Conservation (phyloP, 2,329 filamentous ascomycete genomes). For the Xylariaceae sp. region DNA sequence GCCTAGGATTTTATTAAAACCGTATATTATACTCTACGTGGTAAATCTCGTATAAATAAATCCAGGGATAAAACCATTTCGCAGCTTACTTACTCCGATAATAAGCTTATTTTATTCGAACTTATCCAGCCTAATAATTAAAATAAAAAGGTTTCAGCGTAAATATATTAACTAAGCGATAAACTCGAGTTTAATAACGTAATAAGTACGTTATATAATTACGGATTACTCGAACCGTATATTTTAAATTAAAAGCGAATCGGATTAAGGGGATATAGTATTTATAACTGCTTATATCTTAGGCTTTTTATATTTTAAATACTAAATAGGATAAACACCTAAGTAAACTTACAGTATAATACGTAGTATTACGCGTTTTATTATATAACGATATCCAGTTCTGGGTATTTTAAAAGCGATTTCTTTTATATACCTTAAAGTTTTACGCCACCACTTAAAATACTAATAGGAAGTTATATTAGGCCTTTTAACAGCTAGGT, state of each 20-base stretch:
- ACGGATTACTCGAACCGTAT: conserved; percentile 5
- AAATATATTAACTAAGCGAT: conserved; percentile 4
- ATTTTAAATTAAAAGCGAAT: conserved; percentile 1
- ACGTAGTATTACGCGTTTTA: conserved; percentile 2
- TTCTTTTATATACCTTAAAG: conserved; percentile 5
- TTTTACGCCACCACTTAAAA: neutral
- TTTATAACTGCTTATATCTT: conserved; percentile 7
- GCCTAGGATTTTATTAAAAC: conserved; percentile 5
- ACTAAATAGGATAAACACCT: neutral
- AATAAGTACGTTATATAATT: neutral
- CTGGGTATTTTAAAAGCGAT: conserved; percentile 2
- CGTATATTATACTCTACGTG: conserved; percentile 4
- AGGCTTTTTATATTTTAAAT: conserved; percentile 5
- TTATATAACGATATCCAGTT: neutral
- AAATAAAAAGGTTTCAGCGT: neutral
- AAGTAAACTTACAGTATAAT: neutral
- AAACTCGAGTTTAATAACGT: conserved; percentile 3
- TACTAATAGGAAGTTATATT: neutral
- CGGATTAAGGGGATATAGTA: conserved; percentile 7
- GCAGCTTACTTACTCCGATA: conserved; percentile 3
- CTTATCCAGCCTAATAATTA: conserved; percentile 2
- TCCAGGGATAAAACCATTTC: conserved; percentile 1
- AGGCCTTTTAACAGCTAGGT: conserved; percentile 20
- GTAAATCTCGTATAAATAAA: conserved; percentile 5
- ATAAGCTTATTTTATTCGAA: conserved; percentile 9